Base-by-base conservation (phyloP, 2,329 filamentous ascomycete species). In the Ophiostoma populinum region DNA sequence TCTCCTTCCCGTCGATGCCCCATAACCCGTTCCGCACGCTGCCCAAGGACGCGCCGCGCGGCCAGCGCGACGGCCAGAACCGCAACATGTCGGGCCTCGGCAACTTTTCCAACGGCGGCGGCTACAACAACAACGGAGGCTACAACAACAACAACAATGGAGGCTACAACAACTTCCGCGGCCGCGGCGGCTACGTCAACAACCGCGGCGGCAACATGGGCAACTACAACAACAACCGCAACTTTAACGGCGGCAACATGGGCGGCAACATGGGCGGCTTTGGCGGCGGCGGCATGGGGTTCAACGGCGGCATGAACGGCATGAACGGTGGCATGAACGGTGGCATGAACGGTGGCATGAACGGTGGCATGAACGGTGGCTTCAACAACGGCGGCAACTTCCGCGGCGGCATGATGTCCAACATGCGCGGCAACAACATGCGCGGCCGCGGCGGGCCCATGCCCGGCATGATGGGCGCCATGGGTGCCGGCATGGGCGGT, bases 11-110 rank as follows among this genome's bases (percentile, higher is more conserved):
- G 35, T 77, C 72, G 43, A 75, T 83, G 0, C 68, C 71, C 32
- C 65, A 69, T 45, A 95, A 95, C 52, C 85, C 86, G 0, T 95
- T 92, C 68, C 77, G 80, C 44, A 94, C 85, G 0, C 60, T 92
- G 5, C 86, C 85, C 13, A 93, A 93, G 58, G 86, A 93, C 51
- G 77, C 79, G 1, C 83, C 81, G 0, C 71, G 80, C 19, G 64
- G 62, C 39, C 75, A 66, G 24, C 76, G 82, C 50, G 70, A 75
- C 28, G 59, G 63, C 28, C 62, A 70, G 40, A 72, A 72, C 35
- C 64, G 71, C 20, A 53, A 61, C 37, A 53, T 59, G 21, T 51
- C 63, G 32, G 58, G 62, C 30, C 39, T 44, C 5, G 54, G 55
- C 22, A 22, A 17, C 36, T 70, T 65, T 52, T 65, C 65, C 34